These are phyloP conservation scores for Acrocalymma vagum DNA, from an alignment of 2,329 filamentous ascomycete genomes.

Conservation along the genomic window DNA sequence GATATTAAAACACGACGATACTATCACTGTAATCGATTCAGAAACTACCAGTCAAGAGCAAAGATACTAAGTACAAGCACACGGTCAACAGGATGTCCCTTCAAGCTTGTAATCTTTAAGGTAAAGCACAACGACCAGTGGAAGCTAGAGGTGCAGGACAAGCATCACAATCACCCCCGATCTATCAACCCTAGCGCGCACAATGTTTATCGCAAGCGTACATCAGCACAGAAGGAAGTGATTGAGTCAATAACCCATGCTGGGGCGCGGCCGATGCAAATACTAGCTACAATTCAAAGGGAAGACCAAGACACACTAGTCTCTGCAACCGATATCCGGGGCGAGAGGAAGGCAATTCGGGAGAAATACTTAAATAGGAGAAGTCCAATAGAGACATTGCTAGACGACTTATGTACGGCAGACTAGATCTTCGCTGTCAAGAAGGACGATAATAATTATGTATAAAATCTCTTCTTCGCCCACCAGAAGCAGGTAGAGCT, in stretches of 20 bases:
- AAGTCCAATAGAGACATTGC: conserved; percentile 17
- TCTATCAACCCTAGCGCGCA: conserved; percentile 18
- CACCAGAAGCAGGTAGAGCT: conserved; percentile 18
- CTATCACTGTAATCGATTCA: conserved; percentile 15
- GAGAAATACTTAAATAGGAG: conserved; percentile 14
- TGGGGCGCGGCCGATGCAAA: conserved; percentile 13
- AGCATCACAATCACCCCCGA: conserved; percentile 13
- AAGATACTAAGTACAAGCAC: conserved; percentile 15
- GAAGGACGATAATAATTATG: conserved; percentile 15
- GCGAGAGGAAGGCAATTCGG: conserved; percentile 15
- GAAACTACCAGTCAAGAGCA: conserved; percentile 14
- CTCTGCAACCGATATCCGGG: conserved; percentile 14
- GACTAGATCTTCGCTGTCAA: conserved; percentile 19
- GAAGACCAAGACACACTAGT: conserved; percentile 16
- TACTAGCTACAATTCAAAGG: conserved; percentile 15
- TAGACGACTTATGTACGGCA: conserved; percentile 15
- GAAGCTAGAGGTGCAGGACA: conserved; percentile 15
- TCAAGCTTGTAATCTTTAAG: conserved; percentile 18
- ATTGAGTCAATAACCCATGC: conserved; percentile 17
- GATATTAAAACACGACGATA: conserved; percentile 19
- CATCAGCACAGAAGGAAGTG: conserved; percentile 15
- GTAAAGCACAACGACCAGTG: conserved; percentile 12
- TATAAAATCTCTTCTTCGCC: conserved; percentile 20
- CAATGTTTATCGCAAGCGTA: conserved; percentile 18
- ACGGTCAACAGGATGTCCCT: conserved; percentile 13